Base-by-base conservation (phyloP, 331 rosid species). In the Quercus lobata region DNA sequence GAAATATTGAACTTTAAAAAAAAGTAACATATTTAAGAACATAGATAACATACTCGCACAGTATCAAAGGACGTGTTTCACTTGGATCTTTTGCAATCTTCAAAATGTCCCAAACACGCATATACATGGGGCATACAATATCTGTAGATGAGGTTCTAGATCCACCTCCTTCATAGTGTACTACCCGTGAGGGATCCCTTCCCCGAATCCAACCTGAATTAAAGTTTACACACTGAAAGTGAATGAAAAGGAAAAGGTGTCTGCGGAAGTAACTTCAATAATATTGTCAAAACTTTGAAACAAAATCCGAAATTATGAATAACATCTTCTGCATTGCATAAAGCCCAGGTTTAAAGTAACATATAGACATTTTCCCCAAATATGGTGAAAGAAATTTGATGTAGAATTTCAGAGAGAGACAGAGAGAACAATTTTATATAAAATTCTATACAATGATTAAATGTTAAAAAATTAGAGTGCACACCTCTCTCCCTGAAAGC, bases 151-250 rank as follows among this genome's bases (percentile, higher is more conserved):
- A 66, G 55, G 99, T 95, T 85, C 96, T 89, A 53, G 99, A 90
- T 68, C 98, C 98, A 72, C 99, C 99, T 79, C 98, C 98, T 90
- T 95, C 99, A 5, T 95, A 95, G 82, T 95, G 99, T 73, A 95
- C 1, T 66, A 93, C 78, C 55, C 98, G 86, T 14, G 98, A 81
- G 37, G 92, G 73, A 84, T 95, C 99, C 84, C 94, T 87, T 81
- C 91, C 99, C 44, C 97, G 97, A 71, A 95, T 81, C 98, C 98
- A 95, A 73, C 99, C 99, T 95, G 76, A 37, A 71, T n/a, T 63
- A 71, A 72, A 72, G 55, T 81, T 34, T 19, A 7, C 72, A 68
- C 27, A 68, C 19, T 21, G 11, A 34, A 70, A 29, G 71, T 80
- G n/a, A n/a, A 72, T 5, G 70, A 55, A 57, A 25, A 78, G 74